Evolutionary conservation across 768 basidiomycete genomes (phyloP).

Genomic region (Favolaschia claudopus): DNA sequence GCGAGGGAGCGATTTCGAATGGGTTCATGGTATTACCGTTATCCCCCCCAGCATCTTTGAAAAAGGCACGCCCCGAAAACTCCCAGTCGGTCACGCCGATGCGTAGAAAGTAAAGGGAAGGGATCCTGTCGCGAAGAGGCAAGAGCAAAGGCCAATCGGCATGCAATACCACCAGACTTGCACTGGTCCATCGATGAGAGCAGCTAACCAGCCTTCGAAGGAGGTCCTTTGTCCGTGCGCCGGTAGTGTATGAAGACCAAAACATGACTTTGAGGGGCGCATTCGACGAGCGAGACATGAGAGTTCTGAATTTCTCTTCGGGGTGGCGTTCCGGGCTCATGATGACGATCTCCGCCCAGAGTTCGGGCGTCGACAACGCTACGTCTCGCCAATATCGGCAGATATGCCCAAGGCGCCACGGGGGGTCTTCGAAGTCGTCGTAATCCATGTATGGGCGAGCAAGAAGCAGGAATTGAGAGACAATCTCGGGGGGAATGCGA

Average conservation of each 20-base stretch:
- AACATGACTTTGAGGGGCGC: not conserved
- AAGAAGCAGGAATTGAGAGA: not conserved
- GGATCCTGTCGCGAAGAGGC: not conserved
- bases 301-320: not conserved
- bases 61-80: not conserved
- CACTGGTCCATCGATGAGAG: not conserved
- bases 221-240: not conserved
- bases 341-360: conserved; percentile 12
- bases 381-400: conserved; percentile 11
- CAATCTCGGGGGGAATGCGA: conserved; percentile 9
- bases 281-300: not conserved
- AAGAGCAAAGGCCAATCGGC: not conserved
- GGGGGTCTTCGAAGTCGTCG: not conserved
- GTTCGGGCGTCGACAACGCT: not conserved
- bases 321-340: not conserved
- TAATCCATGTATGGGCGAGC: not conserved
- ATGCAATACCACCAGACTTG: not conserved
- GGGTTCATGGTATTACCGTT: too few species aligned
- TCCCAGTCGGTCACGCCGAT: not conserved
- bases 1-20: conserved; percentile 11
- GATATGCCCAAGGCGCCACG: conserved; percentile 17
- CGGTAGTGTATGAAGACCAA: not conserved
- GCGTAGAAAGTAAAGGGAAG: conserved; percentile 1
- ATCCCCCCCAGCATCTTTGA: too few species aligned
- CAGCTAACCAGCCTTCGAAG: not conserved